Conservation (phyloP, 345 rosid genomes). For the Erodium maritimum region DNA sequence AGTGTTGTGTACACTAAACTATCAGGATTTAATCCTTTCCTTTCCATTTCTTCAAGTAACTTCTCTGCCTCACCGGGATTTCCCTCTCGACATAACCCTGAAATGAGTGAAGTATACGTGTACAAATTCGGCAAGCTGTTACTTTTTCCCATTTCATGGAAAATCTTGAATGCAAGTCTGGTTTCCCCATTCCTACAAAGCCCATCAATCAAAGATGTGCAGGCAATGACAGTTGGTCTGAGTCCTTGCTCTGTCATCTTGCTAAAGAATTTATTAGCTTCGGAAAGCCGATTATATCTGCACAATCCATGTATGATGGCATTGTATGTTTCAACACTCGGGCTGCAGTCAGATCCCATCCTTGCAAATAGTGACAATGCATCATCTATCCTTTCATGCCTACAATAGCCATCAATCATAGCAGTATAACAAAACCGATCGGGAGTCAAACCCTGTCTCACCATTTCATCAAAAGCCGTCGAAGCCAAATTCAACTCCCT, state of each 20-base stretch:
- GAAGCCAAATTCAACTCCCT: slow-evolving; percentile 36
- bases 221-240: slow-evolving; percentile 41
- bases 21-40: slow-evolving; percentile 37
- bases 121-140: slow-evolving; percentile 34
- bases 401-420: slow-evolving; percentile 50
- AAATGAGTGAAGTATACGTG: slow-evolving; percentile 49
- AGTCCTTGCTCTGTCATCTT: slow-evolving; percentile 36
- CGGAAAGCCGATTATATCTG: slow-evolving; percentile 24
- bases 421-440: slow-evolving; percentile 42
- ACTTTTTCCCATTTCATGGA: slow-evolving; percentile 35
- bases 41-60: slow-evolving; percentile 42
- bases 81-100: slow-evolving; percentile 49
- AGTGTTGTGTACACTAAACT: slow-evolving; percentile 35
- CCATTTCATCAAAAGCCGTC: slow-evolving; percentile 29
- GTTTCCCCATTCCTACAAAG: slow-evolving; percentile 30
- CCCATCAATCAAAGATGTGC: slow-evolving; percentile 48
- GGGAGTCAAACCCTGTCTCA: slow-evolving; percentile 31
- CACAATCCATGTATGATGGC: slow-evolving; percentile 37
- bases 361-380: slow-evolving; percentile 36
- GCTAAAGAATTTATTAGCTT: slow-evolving; percentile 26
- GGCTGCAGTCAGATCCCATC: slow-evolving; percentile 36
- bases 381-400: slow-evolving; percentile 36
- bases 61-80: slow-evolving; percentile 38
- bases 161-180: slow-evolving; percentile 33
- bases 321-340: slow-evolving; percentile 40